A percentile compares a stretch with the other conserved stretches of the same genome.
phyloP scores from a whole-genome alignment of 176 grass and related monocot genomes.

The Triticum timopheevii region DNA sequence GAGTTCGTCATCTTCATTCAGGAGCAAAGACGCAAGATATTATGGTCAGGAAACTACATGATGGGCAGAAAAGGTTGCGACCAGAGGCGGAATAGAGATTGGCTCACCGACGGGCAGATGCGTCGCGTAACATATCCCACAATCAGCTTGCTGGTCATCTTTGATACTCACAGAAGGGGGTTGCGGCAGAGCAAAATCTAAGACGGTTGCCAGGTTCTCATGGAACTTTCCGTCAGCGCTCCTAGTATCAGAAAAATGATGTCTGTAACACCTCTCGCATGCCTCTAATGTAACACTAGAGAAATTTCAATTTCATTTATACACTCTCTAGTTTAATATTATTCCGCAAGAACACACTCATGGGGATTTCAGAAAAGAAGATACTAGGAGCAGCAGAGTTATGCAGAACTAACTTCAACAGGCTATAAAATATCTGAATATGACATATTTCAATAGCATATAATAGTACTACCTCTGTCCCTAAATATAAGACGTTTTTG shows the following conservation, averaged over 20 bases:
- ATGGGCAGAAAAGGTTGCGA: background rate
- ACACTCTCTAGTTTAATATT: background rate
- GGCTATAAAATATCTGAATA: background rate
- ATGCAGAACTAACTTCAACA: background rate
- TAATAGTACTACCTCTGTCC: background rate
- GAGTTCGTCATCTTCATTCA: slow-evolving; percentile 79
- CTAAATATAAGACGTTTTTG: no score
- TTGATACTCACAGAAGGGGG: slow-evolving; percentile 36
- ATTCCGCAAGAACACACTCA: background rate
- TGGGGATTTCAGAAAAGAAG: background rate
- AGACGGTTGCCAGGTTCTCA: slow-evolving; percentile 59
- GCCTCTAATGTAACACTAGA: background rate
- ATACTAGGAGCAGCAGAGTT: background rate
- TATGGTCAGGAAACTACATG: background rate
- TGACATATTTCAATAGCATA: background rate
- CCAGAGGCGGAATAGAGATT: background rate
- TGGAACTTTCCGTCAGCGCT: slow-evolving; percentile 47
- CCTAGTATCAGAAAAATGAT: slow-evolving; percentile 16
- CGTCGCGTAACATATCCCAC: slow-evolving; percentile 84
- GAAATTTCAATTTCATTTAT: slow-evolving; percentile 2
- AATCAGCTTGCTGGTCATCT: slow-evolving; percentile 59
- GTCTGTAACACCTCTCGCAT: background rate
- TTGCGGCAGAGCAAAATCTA: slow-evolving; percentile 50
- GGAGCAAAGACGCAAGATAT: background rate
- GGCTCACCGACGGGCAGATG: slow-evolving; percentile 63